A percentile compares a stretch with the other conserved stretches of the same genome.
Evolutionary conservation across 345 rosid species (phyloP).

Genomic region (Chamaenerion angustifolium): DNA sequence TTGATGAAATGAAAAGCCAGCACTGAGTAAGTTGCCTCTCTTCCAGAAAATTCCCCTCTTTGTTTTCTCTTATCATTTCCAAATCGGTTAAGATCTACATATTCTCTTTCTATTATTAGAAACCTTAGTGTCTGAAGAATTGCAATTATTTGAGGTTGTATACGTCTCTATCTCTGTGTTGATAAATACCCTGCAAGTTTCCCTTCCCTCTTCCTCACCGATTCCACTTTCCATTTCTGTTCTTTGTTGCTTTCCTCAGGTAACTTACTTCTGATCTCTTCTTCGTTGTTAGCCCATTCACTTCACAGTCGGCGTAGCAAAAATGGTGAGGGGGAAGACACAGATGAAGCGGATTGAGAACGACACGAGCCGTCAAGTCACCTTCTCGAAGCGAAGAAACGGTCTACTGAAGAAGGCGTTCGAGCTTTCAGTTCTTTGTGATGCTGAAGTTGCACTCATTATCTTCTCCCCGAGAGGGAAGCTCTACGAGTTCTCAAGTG

Average conservation of each 20-base stretch:
- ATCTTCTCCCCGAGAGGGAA: conserved; percentile 72
- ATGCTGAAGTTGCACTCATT: conserved; percentile 75
- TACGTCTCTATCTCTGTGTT: background rate
- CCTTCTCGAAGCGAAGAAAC: conserved; percentile 77
- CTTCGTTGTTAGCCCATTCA: no score
- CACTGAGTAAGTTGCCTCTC: background rate
- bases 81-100: conserved; percentile 10
- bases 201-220: background rate
- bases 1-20: no score
- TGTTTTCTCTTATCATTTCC: conserved; percentile 11
- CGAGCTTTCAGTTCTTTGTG: conserved; percentile 78
- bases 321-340: conserved; percentile 75
- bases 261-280: background rate
- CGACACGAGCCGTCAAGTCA: conserved; percentile 77
- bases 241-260: background rate
- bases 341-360: conserved; percentile 91
- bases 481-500: conserved; percentile 69
- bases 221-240: background rate
- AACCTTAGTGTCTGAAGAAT: conserved; percentile 4
- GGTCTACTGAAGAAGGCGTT: conserved; percentile 73
- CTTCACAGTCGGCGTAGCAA: no score
- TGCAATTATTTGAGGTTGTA: background rate
- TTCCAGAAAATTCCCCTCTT: conserved; percentile 2
- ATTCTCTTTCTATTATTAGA: conserved; percentile 17
- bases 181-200: background rate